Conservation (phyloP, 2,329 filamentous ascomycete species). For the Tolypocladium ovalisporum region DNA sequence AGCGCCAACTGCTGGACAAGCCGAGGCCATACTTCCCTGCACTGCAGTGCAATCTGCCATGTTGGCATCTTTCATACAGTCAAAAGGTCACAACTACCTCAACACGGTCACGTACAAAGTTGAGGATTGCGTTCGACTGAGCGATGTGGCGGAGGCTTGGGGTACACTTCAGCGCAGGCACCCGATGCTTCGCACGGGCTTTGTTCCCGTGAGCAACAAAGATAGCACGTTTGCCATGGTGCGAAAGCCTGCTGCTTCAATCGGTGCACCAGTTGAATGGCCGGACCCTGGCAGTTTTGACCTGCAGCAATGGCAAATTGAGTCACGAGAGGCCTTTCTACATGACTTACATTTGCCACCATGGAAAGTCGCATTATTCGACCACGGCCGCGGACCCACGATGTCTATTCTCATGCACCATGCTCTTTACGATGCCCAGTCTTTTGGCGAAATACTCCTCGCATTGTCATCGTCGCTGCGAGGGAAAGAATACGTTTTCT, state of each 20-base stretch:
- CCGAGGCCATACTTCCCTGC: constrained; percentile 61
- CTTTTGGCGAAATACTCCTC: constrained; percentile 52
- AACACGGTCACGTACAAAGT: constrained; percentile 56
- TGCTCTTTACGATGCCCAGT: constrained; percentile 75
- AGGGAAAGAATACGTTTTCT: constrained; percentile 5
- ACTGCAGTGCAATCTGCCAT: constrained; percentile 73
- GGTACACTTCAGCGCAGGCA: constrained; percentile 37
- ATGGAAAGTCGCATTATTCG: constrained; percentile 49
- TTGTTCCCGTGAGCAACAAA: constrained; percentile 49
- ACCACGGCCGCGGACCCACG: constrained; percentile 7
- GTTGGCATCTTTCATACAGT: constrained; percentile 61
- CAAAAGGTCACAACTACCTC: constrained; percentile 59
- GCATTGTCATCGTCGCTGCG: constrained; percentile 35
- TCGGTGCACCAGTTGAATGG: constrained; percentile 5
- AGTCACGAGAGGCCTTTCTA: constrained; percentile 22
- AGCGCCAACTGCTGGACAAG: constrained; percentile 9
- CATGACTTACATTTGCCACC: constrained; percentile 40
- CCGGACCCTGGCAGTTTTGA: constrained; percentile 13
- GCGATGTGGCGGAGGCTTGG: constrained; percentile 49
- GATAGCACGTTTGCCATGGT: constrained; percentile 65
- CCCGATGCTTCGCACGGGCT: constrained; percentile 68
- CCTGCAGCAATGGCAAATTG: constrained; percentile 24
- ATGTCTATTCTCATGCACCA: constrained; percentile 56
- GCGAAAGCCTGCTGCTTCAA: constrained; percentile 31
- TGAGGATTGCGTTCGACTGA: constrained; percentile 22